phyloP scores from a whole-genome alignment of 2,329 filamentous ascomycete species.

The Incumbomyces lentus region DNA sequence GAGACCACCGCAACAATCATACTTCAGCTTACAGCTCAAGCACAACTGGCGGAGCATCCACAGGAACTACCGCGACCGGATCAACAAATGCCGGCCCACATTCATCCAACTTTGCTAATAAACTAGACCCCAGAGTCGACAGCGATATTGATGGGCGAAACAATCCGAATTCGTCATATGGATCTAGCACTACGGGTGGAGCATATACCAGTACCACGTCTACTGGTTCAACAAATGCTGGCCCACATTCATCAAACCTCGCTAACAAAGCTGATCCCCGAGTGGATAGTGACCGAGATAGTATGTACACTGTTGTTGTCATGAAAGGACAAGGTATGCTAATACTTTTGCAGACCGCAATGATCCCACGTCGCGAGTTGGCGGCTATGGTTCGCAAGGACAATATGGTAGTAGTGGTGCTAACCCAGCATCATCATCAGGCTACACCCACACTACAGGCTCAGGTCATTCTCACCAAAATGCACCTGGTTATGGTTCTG shows the following conservation, averaged over 20 bases:
- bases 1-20: slow-evolving; percentile 6
- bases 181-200: neutral
- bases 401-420: neutral
- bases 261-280: slow-evolving; percentile 23
- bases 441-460: neutral
- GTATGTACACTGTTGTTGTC: neutral
- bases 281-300: slow-evolving; percentile 16
- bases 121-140: slow-evolving; percentile 24
- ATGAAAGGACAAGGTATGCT: neutral
- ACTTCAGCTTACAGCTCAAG: slow-evolving; percentile 8
- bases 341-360: neutral
- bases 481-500: no score
- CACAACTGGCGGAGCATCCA: slow-evolving; percentile 8
- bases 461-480: neutral
- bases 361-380: neutral
- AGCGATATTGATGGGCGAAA: slow-evolving; percentile 8
- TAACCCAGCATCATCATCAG: neutral
- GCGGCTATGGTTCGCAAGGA: neutral
- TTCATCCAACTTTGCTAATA: slow-evolving; percentile 22
- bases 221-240: slow-evolving; percentile 25
- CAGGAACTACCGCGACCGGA: slow-evolving; percentile 12
- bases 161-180: slow-evolving; percentile 8
- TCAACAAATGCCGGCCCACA: slow-evolving; percentile 31
- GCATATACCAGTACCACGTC: neutral
- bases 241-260: slow-evolving; percentile 27